These are phyloP conservation scores for Pyronema omphalodes DNA, from an alignment of 495 filamentous ascomycete species.

Conservation along the genomic window DNA sequence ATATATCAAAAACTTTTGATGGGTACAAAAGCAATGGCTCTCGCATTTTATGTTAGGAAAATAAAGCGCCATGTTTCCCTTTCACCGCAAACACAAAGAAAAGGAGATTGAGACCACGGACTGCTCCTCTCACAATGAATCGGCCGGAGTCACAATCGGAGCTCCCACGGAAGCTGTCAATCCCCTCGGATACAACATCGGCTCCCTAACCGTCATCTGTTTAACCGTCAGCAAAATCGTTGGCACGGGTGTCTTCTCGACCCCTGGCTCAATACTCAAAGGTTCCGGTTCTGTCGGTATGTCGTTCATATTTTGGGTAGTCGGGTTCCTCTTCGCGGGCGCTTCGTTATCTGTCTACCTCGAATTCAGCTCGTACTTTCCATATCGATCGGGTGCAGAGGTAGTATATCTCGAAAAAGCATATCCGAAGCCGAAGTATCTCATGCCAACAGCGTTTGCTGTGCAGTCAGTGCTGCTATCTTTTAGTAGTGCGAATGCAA, in stretches of 20 bases:
- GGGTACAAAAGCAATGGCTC: too few relatives aligned
- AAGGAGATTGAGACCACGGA: too few relatives aligned
- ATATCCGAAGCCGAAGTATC: not conserved
- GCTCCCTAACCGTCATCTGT: not conserved
- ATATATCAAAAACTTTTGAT: too few relatives aligned
- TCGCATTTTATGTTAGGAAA: too few relatives aligned
- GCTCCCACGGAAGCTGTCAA: too few relatives aligned
- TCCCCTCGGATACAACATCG: too few relatives aligned
- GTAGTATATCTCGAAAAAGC: slow-evolving; percentile 16
- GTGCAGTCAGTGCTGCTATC: slow-evolving; percentile 21
- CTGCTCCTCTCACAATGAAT: too few relatives aligned
- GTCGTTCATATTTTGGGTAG: slow-evolving; percentile 36
- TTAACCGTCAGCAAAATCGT: slow-evolving; percentile 42
- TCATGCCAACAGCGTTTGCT: not conserved
- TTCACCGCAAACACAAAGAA: too few relatives aligned
- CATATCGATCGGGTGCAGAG: not conserved
- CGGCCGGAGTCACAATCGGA: too few relatives aligned
- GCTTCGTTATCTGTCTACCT: slow-evolving; percentile 30
- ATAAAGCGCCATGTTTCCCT: too few relatives aligned
- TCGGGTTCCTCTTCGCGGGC: slow-evolving; percentile 27
- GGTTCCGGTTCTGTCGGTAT: slow-evolving; percentile 33
- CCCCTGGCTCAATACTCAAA: slow-evolving; percentile 23
- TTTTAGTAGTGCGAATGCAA: slow-evolving; percentile 27
- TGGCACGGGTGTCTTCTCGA: slow-evolving; percentile 33
- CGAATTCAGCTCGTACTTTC: not conserved